These are phyloP conservation scores for Oryza nivara DNA, from an alignment of 176 grass and related monocot species.

Conservation along the genomic window DNA sequence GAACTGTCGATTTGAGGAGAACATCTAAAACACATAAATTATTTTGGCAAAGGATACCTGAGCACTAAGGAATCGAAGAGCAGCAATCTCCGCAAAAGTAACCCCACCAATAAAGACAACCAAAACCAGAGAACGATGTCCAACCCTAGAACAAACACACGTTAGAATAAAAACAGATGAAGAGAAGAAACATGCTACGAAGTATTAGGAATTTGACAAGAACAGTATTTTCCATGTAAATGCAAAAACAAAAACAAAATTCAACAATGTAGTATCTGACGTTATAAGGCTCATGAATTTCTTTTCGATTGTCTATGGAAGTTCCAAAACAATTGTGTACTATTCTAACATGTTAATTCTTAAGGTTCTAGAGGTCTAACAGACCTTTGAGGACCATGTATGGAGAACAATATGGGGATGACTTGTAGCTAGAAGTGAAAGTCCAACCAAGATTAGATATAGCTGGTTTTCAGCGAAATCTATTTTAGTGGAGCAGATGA, in stretches of 20 bases:
- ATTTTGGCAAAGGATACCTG: slow-evolving; percentile 54
- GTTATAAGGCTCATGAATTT: too few species aligned
- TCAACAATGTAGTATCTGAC: too few species aligned
- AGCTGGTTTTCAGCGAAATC: neutral
- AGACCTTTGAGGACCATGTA: neutral
- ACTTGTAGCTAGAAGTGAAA: neutral
- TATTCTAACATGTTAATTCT: neutral
- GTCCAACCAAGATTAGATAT: neutral
- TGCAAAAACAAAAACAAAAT: neutral
- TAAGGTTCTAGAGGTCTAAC: neutral
- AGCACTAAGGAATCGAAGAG: slow-evolving; percentile 88
- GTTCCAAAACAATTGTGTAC: neutral
- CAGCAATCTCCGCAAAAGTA: slow-evolving; percentile 94
- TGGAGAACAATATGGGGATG: neutral
- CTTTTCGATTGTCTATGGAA: too few species aligned
- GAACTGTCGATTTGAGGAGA: neutral
- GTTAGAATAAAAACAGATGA: neutral
- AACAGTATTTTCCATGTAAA: neutral
- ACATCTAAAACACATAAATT: slow-evolving; percentile 4
- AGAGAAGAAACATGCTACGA: neutral
- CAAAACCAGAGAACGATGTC: slow-evolving; percentile 75
- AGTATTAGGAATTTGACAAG: neutral
- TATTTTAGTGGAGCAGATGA: neutral
- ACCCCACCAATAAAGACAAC: slow-evolving; percentile 89
- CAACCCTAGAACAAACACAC: slow-evolving; percentile 53